Percentiles rank a stretch among this genome's conserved stretches.
Conservation (phyloP, 73 alveolate species). For the Blepharisma stoltei region DNA sequence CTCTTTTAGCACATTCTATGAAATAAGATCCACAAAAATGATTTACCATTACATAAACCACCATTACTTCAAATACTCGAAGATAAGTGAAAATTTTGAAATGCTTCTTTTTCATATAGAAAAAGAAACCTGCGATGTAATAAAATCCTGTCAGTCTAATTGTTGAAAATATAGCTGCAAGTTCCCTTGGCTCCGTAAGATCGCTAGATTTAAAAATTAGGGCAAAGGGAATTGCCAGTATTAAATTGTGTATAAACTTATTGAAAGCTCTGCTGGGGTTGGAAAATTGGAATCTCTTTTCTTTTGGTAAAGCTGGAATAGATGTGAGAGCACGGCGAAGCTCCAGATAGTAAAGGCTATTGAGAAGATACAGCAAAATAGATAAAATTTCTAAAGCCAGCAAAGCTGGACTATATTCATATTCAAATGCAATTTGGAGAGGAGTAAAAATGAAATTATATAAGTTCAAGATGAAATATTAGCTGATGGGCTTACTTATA, state of each 20-base stretch:
- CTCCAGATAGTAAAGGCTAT: background rate
- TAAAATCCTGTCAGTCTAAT: too few species aligned
- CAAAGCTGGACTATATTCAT: background rate
- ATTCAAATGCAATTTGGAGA: slow-evolving; percentile 41
- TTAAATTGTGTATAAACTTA: background rate
- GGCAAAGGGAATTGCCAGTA: background rate
- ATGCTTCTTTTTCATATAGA: too few species aligned
- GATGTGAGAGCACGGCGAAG: background rate
- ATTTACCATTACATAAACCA: slow-evolving; percentile 39
- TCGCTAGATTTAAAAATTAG: background rate
- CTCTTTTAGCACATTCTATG: slow-evolving; percentile 34
- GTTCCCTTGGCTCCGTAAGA: background rate
- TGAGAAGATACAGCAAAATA: slow-evolving; percentile 25
- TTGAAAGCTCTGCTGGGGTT: background rate
- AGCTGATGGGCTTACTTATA: background rate
- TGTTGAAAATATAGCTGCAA: background rate
- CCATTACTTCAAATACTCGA: slow-evolving; percentile 47
- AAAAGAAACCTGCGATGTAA: too few species aligned
- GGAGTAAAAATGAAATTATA: slow-evolving; percentile 58
- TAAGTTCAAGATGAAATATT: slow-evolving; percentile 9
- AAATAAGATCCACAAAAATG: slow-evolving; percentile 48
- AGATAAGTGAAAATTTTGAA: background rate
- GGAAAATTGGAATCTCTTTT: background rate
- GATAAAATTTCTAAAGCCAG: slow-evolving; percentile 39
- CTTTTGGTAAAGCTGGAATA: background rate